Conservation (phyloP, 176 grass and related monocot genomes). For the Phyllostachys edulis region DNA sequence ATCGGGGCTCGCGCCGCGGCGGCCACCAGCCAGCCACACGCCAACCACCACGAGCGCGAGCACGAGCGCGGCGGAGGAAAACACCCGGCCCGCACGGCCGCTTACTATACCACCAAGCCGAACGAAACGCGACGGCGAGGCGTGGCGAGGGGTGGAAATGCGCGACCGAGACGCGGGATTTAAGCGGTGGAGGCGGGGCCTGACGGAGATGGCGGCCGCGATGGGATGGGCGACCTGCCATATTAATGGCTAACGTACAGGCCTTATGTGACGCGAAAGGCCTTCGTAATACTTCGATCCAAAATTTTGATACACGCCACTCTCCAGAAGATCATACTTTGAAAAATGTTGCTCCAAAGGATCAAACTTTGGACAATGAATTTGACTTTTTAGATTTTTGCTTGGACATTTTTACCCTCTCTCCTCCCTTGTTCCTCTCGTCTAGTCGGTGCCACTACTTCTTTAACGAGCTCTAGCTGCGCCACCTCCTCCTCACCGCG, state of each 20-base stretch:
- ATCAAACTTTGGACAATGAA: too few species aligned
- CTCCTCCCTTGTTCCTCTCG: too few species aligned
- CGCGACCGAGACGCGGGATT: slow-evolving; percentile 29
- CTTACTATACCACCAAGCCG: neutral
- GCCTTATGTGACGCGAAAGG: slow-evolving; percentile 20
- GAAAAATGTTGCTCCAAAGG: too few species aligned
- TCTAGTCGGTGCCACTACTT: too few species aligned
- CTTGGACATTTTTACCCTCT: too few species aligned
- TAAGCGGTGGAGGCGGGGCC: slow-evolving; percentile 13
- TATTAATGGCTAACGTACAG: slow-evolving; percentile 47
- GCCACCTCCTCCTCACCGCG: too few species aligned
- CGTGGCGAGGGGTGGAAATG: neutral
- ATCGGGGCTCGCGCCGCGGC: neutral
- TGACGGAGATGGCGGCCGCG: slow-evolving; percentile 21
- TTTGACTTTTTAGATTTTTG: too few species aligned
- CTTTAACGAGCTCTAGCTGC: too few species aligned
- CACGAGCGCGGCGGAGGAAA: neutral
- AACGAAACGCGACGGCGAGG: slow-evolving; percentile 8
- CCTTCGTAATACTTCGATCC: too few species aligned
- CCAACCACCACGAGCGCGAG: neutral
- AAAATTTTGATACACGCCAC: too few species aligned
- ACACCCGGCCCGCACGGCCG: neutral
- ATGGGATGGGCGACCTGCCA: slow-evolving; percentile 48
- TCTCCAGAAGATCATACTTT: too few species aligned
- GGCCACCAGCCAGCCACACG: neutral